Evolutionary conservation across 1,284 basidiomycete genomes (phyloP), one percentile per base, ranked within the genome.

Genomic region (Cystobasidium sp.): DNA sequence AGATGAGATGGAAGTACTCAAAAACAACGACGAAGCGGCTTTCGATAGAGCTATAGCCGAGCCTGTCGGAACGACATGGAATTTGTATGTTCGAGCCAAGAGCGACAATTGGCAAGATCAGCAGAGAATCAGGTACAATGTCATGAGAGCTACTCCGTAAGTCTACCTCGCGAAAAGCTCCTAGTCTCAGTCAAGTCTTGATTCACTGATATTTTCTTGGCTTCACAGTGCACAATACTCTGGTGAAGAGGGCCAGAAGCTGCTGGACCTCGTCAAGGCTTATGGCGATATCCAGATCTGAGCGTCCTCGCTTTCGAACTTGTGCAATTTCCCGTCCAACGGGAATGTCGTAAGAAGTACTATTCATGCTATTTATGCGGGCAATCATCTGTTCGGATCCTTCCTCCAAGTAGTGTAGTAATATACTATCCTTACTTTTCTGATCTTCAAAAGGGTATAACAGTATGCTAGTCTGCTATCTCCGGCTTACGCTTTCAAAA

Each of bases 21-120:
- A 87, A 87, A 88, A 90, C 14, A 85, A 86, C 14, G 86, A 91
- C 80, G 91, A 91, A 10, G 80, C 82, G 22, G 86, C 86, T 70
- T 93, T 87, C 81, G 87, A 87, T 75, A 84, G 84, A 9, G 84
- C 89, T 58, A 83, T 97, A 79, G 86, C 88, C 68, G 86, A 87
- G 68, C 89, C 91, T 0, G 86, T 86, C 8, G 91, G 90, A 76
- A 85, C 87, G 77, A 88, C 88, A 1, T 97, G 87, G 84, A 91
- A 92, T 79, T 94, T 98, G 83, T 87, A 87, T 67, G 94, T 93
- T 82, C 88, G 90, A 63, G 96, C 94, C 10, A 94, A 92, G 84
- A 89, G 90, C 79, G 93, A 97, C 78, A 89, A 88, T 0, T 97
- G 87, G 82, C 91, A 95, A 90, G 80, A 80, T 61, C 76, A 78